Evolutionary conservation across 306 rosid species (phyloP), one percentile per base, ranked within the genome.

Genomic region (Cicer yamashitae): DNA sequence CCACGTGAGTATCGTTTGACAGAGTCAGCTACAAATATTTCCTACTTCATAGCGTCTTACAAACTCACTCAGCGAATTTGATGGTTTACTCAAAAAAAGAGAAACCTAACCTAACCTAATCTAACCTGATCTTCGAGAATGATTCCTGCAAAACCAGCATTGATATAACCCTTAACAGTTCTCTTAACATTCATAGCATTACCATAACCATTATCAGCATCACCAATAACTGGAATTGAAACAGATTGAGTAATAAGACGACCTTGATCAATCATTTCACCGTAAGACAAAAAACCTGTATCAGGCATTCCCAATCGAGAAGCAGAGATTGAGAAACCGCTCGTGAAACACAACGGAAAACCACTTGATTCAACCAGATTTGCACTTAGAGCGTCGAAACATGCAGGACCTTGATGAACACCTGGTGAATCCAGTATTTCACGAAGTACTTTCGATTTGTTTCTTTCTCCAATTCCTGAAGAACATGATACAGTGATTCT

Each of bases 341-440:
- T 90, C 34, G 91, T 88, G 74, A 94, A 88, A 91, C 98, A 94
- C 65, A 68, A 82, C 7, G 38, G 81, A 52, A 94, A 94, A 7
- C 93, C 97, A 73, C 96, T 93, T 74, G 85, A 71, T 75, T 91
- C 82, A 54, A 94, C 90, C 9, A 94, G 88, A 80, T 81, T 94
- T 7, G 96, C 97, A 67, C 98, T 94, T 54, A 91, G 96, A 77
- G 88, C 97, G 64, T 94, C 98, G 80, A 91, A 94, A 78, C 94
- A 90, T 34, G 96, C 98, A 4, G 97, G 98, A 53, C 94, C 91
- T 67, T 91, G 98, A 41, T 91, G 93, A 59, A 94, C 77, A 22
- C 98, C 97, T 0, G 94, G 91, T 30, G 84, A 81, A n/a, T 90
- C 96, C 1, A 90, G 88, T 67, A 91, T 80, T 60, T 82, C 77